These are phyloP conservation scores for Clathrus columnatus DNA, from an alignment of 768 basidiomycete species.

Conservation along the genomic window DNA sequence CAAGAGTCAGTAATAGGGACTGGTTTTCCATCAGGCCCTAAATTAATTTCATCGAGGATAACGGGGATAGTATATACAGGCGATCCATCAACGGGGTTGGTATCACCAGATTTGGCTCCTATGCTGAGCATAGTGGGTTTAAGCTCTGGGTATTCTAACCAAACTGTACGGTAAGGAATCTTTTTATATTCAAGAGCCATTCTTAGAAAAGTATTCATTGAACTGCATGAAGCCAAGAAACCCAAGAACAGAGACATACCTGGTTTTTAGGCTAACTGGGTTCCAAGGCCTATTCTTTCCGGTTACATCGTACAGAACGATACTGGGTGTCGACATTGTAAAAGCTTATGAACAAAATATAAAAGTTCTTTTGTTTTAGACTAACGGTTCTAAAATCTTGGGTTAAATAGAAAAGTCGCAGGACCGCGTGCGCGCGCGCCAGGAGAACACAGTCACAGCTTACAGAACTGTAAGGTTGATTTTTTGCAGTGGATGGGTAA, in stretches of 20 bases:
- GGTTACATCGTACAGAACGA: neutral
- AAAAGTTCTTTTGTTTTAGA: too few species aligned
- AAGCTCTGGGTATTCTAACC: slow-evolving; percentile 16
- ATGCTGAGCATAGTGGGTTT: slow-evolving; percentile 12
- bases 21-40: slow-evolving; percentile 22
- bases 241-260: slow-evolving; percentile 3
- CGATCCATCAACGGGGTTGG: slow-evolving; percentile 42
- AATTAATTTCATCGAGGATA: slow-evolving; percentile 41
- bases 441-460: too few species aligned
- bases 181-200: slow-evolving; percentile 33
- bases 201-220: slow-evolving; percentile 18
- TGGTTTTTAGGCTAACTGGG: neutral
- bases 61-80: slow-evolving; percentile 39
- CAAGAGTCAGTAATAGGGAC: slow-evolving; percentile 33
- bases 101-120: slow-evolving; percentile 10
- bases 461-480: too few species aligned
- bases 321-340: neutral
- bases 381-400: too few species aligned
- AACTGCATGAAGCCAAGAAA: neutral
- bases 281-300: neutral
- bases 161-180: slow-evolving; percentile 30
- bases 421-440: too few species aligned
- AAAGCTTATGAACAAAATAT: too few species aligned
- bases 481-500: too few species aligned
- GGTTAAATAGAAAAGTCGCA: too few species aligned